phyloP scores from a whole-genome alignment of 805 yeast genomes.

The Yamadazyma insecticola region DNA sequence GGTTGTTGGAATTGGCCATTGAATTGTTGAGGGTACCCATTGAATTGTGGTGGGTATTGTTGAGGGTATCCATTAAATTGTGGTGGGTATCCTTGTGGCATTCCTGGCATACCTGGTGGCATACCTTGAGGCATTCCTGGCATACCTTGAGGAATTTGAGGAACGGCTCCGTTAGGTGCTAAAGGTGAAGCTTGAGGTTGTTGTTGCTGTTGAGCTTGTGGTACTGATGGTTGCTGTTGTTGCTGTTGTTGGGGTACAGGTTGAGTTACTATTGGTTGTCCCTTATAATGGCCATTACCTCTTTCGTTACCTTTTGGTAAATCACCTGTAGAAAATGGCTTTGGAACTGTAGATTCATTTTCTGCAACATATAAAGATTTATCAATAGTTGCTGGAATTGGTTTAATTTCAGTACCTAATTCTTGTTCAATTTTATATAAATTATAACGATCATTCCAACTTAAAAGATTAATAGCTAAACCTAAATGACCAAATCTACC shows the following conservation, averaged over 20 bases:
- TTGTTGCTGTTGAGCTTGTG: constrained; percentile 1
- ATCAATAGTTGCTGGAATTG: constrained; percentile 93
- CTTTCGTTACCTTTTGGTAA: constrained; percentile 43
- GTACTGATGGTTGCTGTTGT: constrained; percentile 5
- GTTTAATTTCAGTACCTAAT: constrained; percentile 94
- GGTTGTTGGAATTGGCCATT: constrained; percentile 15
- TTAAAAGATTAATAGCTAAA: constrained; percentile 91
- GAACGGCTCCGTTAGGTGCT: constrained; percentile 6
- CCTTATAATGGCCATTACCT: constrained; percentile 40
- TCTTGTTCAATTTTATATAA: constrained; percentile 95
- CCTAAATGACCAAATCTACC: constrained; percentile 99
- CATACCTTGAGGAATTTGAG: constrained; percentile 4
- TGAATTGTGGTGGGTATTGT: constrained; percentile 17
- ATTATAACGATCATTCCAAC: constrained; percentile 94
- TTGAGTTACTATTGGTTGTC: constrained; percentile 32
- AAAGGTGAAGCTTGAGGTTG: constrained; percentile 2
- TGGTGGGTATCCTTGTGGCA: constrained; percentile 5
- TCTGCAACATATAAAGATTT: constrained; percentile 83
- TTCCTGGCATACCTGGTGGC: constrained; percentile 11
- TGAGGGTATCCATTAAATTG: constrained; percentile 10
- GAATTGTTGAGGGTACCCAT: constrained; percentile 18
- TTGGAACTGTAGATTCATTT: constrained; percentile 70
- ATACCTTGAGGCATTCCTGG: constrained; percentile 2
- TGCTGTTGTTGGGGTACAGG: constrained; percentile 8
- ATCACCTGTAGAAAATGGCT: constrained; percentile 77